phyloP scores from a whole-genome alignment of 768 basidiomycete genomes.

The Gloeostereum incarnatum region DNA sequence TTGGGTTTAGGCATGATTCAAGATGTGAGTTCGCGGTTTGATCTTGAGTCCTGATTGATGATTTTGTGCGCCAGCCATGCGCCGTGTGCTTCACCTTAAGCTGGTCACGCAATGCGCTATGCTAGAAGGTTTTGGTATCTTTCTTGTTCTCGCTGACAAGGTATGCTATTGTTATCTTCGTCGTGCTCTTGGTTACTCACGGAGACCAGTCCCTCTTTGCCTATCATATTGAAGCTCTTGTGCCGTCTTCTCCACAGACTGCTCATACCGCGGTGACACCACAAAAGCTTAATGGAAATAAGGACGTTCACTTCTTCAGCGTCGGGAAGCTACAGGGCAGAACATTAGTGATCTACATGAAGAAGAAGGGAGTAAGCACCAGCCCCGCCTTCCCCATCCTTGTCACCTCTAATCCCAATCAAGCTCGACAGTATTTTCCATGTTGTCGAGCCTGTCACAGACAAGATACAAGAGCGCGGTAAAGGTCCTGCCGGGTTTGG shows the following conservation, averaged over 20 bases:
- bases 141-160: conserved; percentile 90
- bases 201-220: conserved; percentile 76
- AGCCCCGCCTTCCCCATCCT: conserved; percentile 63
- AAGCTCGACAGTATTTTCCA: conserved; percentile 89
- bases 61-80: conserved; percentile 45
- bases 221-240: conserved; percentile 93
- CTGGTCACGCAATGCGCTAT: conserved; percentile 63
- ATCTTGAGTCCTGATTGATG: conserved; percentile 6
- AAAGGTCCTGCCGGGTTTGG: conserved; percentile 65
- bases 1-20: conserved; percentile 73
- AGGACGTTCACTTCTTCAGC: conserved; percentile 94
- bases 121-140: conserved; percentile 68
- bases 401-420: conserved; percentile 55
- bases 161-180: conserved; percentile 30
- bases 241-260: conserved; percentile 73
- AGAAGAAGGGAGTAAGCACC: conserved; percentile 61
- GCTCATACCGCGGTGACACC: conserved; percentile 63
- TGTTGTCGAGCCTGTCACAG: conserved; percentile 88
- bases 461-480: conserved; percentile 74
- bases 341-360: conserved; percentile 75
- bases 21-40: conserved; percentile 29
- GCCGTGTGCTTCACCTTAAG: conserved; percentile 65
- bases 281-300: conserved; percentile 83
- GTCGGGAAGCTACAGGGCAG: conserved; percentile 83
- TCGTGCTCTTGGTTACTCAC: conserved; percentile 47